Base-by-base conservation (phyloP, 768 basidiomycete genomes). In the Russula virescens region DNA sequence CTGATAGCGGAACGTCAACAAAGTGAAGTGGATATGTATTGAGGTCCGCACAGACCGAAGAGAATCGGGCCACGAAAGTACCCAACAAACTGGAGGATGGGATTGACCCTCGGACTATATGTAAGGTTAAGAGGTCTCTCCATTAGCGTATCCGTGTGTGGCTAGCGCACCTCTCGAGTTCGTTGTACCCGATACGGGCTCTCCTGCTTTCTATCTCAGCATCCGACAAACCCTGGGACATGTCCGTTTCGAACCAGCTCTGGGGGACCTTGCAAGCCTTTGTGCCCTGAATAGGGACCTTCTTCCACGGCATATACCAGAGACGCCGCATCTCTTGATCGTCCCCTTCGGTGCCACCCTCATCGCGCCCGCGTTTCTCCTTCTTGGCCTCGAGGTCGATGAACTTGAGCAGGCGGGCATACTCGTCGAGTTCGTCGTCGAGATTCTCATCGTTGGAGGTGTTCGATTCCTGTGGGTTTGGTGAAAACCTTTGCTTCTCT, bases 291-390 rank as follows among this genome's bases (percentile, higher is more conserved):
- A 71, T 68, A 48, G 70, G 70, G 47, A 73, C 69, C 60, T 69
- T 78, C 67, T 76, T 78, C 79, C 79, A 80, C 16, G 79, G 79
- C 26, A 73, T 71, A 65, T 80, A 80, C 80, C 80, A 80, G 1
- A 75, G 65, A 19, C 80, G 70, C 45, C 60, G 67, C 42, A 67
- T 68, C 65, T 73, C 66, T 35, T 55, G 63, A 40, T 66, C 65
- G 3, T 64, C 68, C 8, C 2, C 43, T 2, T 14, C 58, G 10
- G 23, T 57, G n/a, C 14, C 57, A 31, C 42, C 58, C 0, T 50
- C 43, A 25, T 59, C 64, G 8, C 48, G 23, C n/a, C 16, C 28
- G 26, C 38, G 50, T 28, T 60, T 60, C 46, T 62, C 66, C 51
- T 64, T 65, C 57, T 56, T 63, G 26, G 51, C 28, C 47, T 68